Base-by-base conservation (phyloP, 228 moss, liverwort and hornwort genomes). In the Sphagnum fallax region DNA sequence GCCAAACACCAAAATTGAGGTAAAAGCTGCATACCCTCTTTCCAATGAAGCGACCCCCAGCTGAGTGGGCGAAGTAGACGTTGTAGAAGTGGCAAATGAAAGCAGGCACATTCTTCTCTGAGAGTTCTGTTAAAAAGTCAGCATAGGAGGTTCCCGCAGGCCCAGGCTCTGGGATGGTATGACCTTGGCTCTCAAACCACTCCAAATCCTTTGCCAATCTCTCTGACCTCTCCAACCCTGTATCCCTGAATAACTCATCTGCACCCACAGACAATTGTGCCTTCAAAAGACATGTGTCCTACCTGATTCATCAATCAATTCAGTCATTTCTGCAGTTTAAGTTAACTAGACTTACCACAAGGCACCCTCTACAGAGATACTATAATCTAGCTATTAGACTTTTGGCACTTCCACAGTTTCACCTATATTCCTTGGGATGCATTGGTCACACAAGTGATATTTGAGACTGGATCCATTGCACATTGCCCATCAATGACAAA, bases 1-100 rank as follows among this genome's bases (percentile, higher is more conserved):
- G 32, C 32, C 32, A 2, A 32, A 32, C 32, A 32, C 32, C 2
- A 1, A 32, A 32, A 16, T 4, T 32, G 64, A 64, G 18, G 18
- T 9, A 18, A 11, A 59, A 51, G 7, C 18, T 15, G 5, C 66
- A 6, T 68, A 97, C 97, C 93, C 87, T 93, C 71, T 78, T 91
- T 50, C 97, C 97, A 67, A 98, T 98, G 70, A 98, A 93, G 53
- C 85, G 87, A 14, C 97, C 97, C 14, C 97, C 97, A 50, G 97
- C 97, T 66, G 93, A 91, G 71, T 98, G 97, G 12, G 97, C 97
- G 52, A 98, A 98, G 76, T 98, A 98, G 5, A 93, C 78, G 58
- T 98, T 98, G 82, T 98, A 98, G 62, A 91, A 98, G 68, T 98
- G 97, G 76, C 97, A 98, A 69, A 98, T 93, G 69, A 98, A 93